These are phyloP conservation scores for Metschnikowia hibisci DNA, from an alignment of 805 yeast species.

Conservation along the genomic window DNA sequence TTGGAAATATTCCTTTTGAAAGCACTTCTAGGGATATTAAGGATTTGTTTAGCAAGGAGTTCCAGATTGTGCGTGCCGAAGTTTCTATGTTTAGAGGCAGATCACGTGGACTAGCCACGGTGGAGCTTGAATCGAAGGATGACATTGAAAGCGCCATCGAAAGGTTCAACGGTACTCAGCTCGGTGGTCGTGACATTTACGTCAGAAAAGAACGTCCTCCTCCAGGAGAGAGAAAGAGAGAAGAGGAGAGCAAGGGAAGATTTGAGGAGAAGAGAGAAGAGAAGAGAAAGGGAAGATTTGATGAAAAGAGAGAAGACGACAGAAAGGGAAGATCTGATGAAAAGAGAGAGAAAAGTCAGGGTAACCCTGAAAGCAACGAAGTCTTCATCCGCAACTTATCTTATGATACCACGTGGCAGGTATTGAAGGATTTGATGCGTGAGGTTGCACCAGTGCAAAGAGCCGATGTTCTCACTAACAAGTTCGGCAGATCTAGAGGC, in stretches of 20 bases:
- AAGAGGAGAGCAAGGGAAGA: constrained; percentile 13
- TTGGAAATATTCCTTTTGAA: constrained; percentile 70
- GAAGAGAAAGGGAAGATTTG: constrained; percentile 2
- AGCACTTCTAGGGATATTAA: constrained; percentile 57
- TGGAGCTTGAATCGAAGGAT: constrained; percentile 64
- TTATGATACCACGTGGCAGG: constrained; percentile 77
- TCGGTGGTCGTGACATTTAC: constrained; percentile 74
- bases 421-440: constrained; percentile 78
- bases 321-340: constrained; percentile 8
- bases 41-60: constrained; percentile 48
- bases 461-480: constrained; percentile 70
- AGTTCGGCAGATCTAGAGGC: constrained; percentile 77
- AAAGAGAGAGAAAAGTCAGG: constrained; percentile 16
- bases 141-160: constrained; percentile 71
- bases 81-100: constrained; percentile 74
- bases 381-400: constrained; percentile 82
- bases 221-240: constrained; percentile 42
- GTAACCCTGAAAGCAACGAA: constrained; percentile 45
- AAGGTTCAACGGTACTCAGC: constrained; percentile 59
- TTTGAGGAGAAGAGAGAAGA: constrained; percentile 19
- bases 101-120: constrained; percentile 88
- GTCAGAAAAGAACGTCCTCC: constrained; percentile 92
- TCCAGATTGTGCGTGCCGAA: constrained; percentile 70
- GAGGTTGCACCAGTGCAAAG: constrained; percentile 72
- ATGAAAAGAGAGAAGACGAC: constrained; percentile 11